A percentile compares a stretch with the other conserved stretches of the same genome.
phyloP scores from a whole-genome alignment of 2,329 filamentous ascomycete species.

The Colletotrichum sp. region DNA sequence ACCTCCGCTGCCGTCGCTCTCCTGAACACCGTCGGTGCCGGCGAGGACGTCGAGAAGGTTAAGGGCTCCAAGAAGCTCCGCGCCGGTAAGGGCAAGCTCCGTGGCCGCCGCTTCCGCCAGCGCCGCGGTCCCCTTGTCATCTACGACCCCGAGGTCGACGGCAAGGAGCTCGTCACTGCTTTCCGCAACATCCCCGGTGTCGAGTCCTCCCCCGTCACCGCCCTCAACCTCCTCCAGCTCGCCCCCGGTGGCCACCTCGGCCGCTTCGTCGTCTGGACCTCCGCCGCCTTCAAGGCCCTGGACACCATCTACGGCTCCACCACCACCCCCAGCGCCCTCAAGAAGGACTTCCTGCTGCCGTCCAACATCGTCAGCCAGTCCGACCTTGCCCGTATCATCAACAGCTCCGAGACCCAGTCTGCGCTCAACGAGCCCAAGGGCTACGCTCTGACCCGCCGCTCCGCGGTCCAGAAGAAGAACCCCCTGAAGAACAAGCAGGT shows the following conservation, averaged over 20 bases:
- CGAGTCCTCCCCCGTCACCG: constrained; percentile 92
- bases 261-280: constrained; percentile 99
- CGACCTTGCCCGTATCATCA: constrained; percentile 97
- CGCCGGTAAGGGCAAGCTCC: constrained; percentile 98
- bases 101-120: constrained; percentile 95
- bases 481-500: constrained; percentile 99
- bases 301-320: constrained; percentile 97
- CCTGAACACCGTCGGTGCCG: constrained; percentile 89
- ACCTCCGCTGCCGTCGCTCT: constrained; percentile 86
- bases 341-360: constrained; percentile 99
- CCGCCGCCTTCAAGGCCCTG: constrained; percentile 92
- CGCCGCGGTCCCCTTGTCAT: constrained; percentile 97
- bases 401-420: constrained; percentile 97
- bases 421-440: constrained; percentile 93
- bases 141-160: constrained; percentile 94
- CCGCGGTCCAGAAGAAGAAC: constrained; percentile 99
- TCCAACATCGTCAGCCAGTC: constrained; percentile 92
- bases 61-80: constrained; percentile 96
- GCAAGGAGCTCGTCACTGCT: constrained; percentile 89
- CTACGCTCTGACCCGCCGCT: constrained; percentile 86
- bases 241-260: constrained; percentile 98
- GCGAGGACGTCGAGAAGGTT: constrained; percentile 92
- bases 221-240: constrained; percentile 98
- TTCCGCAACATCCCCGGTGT: constrained; percentile 99
- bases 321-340: constrained; percentile 85